These are phyloP conservation scores for Ochetophila trinervis DNA, from an alignment of 306 rosid species.

Conservation along the genomic window DNA sequence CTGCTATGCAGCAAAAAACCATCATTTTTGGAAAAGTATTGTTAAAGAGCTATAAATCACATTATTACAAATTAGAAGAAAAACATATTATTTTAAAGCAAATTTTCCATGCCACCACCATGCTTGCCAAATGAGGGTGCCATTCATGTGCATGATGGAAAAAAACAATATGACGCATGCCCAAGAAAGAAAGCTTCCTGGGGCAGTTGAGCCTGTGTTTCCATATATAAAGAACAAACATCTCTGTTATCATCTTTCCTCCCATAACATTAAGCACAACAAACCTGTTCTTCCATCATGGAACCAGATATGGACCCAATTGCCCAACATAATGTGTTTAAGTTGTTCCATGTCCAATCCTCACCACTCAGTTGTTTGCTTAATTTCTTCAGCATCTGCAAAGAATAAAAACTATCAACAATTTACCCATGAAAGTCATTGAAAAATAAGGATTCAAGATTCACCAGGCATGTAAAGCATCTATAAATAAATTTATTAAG, in stretches of 20 bases:
- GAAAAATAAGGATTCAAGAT: not conserved
- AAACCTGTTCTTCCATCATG: slow-evolving; percentile 96
- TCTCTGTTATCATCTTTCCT: slow-evolving; percentile 1
- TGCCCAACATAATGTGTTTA: slow-evolving; percentile 98
- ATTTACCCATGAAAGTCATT: not conserved
- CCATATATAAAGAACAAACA: not conserved
- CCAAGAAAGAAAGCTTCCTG: too few species aligned
- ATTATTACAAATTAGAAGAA: not conserved
- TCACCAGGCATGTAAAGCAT: not conserved
- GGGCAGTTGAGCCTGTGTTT: not conserved
- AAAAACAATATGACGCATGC: not conserved
- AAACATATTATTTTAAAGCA: not conserved
- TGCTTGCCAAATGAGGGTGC: not conserved
- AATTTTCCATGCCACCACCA: not conserved
- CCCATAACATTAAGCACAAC: slow-evolving; percentile 14
- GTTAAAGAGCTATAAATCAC: not conserved
- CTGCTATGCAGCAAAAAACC: not conserved
- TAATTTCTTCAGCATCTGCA: slow-evolving; percentile 89
- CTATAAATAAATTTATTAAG: too few species aligned
- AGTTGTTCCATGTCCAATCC: slow-evolving; percentile 99
- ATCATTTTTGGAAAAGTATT: not conserved
- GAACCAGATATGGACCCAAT: slow-evolving; percentile 99
- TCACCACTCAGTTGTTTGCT: slow-evolving; percentile 94
- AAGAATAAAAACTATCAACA: not conserved
- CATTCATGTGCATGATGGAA: not conserved